These are phyloP conservation scores for Cokeromyces recurvatus DNA, from an alignment of 371 early-diverging fungal genomes.

Conservation along the genomic window DNA sequence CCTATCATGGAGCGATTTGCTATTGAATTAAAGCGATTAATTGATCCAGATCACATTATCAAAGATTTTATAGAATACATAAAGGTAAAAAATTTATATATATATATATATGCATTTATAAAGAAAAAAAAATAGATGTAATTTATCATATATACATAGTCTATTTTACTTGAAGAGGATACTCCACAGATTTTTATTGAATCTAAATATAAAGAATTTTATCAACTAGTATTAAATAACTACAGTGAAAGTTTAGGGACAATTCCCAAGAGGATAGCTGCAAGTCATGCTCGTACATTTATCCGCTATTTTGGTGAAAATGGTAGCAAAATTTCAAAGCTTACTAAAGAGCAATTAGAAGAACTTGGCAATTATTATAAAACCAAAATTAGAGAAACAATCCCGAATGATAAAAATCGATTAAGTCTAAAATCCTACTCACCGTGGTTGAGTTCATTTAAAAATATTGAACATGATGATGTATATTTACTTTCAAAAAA, in stretches of 20 bases:
- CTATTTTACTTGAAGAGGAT: background rate
- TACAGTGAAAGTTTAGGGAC: conserved; percentile 18
- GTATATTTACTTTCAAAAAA: conserved; percentile 21
- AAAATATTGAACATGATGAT: conserved; percentile 29
- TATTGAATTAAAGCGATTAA: conserved; percentile 61
- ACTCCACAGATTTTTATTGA: conserved; percentile 13
- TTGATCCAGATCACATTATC: conserved; percentile 63
- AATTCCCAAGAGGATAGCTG: conserved; percentile 47
- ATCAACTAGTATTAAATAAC: conserved; percentile 24
- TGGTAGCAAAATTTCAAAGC: conserved; percentile 30
- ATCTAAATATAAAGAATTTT: conserved; percentile 28
- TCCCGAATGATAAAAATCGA: background rate
- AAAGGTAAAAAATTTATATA: conserved; percentile 41
- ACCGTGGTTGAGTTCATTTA: conserved; percentile 59
- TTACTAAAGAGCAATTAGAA: background rate
- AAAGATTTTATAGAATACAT: conserved; percentile 61
- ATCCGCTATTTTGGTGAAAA: conserved; percentile 42
- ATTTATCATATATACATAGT: background rate
- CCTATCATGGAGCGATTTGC: conserved; percentile 53
- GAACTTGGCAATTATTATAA: background rate
- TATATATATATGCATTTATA: too few species aligned
- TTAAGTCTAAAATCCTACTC: conserved; percentile 56
- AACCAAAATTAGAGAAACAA: background rate
- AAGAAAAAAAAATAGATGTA: too few species aligned
- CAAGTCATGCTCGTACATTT: conserved; percentile 44